phyloP scores from a whole-genome alignment of 1,284 basidiomycete genomes.

The Fistulinella cinereoalba region DNA sequence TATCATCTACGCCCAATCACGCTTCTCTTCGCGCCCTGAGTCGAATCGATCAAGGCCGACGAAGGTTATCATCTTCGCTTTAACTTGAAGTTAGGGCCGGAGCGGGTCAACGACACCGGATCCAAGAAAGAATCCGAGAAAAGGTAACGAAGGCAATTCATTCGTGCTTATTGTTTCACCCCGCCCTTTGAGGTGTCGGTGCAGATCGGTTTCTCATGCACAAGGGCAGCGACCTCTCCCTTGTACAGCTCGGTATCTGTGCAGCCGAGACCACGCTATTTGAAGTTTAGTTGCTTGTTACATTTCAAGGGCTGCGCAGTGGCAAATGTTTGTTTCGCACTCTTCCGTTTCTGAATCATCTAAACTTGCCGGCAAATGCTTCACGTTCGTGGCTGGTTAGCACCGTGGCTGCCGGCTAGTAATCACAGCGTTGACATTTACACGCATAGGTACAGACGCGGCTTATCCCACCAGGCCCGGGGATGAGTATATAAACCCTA shows the following conservation, averaged over 20 bases:
- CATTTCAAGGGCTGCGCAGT: conserved; percentile 7
- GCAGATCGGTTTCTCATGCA: conserved; percentile 18
- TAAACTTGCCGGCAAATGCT: conserved; percentile 5
- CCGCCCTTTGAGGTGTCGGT: conserved; percentile 17
- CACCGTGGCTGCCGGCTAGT: conserved; percentile 25
- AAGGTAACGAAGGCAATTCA: background rate
- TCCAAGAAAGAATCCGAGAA: conserved; percentile 21
- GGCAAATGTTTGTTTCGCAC: conserved; percentile 14
- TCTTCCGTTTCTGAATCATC: conserved; percentile 12
- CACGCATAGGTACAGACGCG: conserved; percentile 12
- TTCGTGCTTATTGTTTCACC: conserved; percentile 19
- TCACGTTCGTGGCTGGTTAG: conserved; percentile 16
- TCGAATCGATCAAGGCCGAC: conserved; percentile 18
- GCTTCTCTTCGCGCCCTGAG: conserved; percentile 18
- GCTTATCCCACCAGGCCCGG: conserved; percentile 22
- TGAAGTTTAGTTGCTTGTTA: conserved; percentile 7
- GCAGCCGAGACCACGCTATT: conserved; percentile 4
- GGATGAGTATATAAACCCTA: conserved; percentile 29
- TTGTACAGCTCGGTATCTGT: conserved; percentile 2
- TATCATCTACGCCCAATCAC: background rate
- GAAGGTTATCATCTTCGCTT: conserved; percentile 26
- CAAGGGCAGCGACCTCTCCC: background rate
- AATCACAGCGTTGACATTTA: conserved; percentile 16
- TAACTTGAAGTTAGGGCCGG: conserved; percentile 14
- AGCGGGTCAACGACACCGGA: conserved; percentile 5